Base-by-base conservation (phyloP, 768 basidiomycete species). In the Tylopilus vinaceipallidus region DNA sequence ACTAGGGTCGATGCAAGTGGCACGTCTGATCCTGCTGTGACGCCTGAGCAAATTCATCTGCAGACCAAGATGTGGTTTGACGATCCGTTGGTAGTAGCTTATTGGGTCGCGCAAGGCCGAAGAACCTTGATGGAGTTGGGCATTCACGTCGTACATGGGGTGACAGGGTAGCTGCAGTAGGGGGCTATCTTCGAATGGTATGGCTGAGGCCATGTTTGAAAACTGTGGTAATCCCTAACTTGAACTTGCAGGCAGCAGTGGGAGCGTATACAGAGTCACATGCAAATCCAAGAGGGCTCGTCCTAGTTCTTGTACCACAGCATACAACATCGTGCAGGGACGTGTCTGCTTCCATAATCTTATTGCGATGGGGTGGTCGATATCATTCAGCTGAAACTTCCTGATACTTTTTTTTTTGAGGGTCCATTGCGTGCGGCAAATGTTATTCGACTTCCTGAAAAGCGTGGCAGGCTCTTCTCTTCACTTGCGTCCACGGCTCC, bases 71-170 rank as follows among this genome's bases (percentile, higher is more conserved):
- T 67, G 61, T 88, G 86, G 86, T 87, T 81, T 53, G 74, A 80
- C 39, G 67, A 82, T 27, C 48, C 63, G 6, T 60, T 48, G 16
- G 66, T 72, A 9, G 29, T 81, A 49, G 44, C 50, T 14, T 71
- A 73, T 54, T 88, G 86, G 86, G 79, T 75, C 1, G 55, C 55
- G 32, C 65, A 70, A 12, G 86, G 86, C 5, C 71, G 77, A 19
- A 59, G 56, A 40, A 78, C 80, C n/a, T 61, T 86, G 47, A 60
- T 63, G 4, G 71, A 61, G 51, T 61, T 87, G 29, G 75, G 71
- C 10, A 78, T 88, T 34, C 67, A 71, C 19, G 61, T 73, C 3
- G 62, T 62, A 26, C 72, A 74, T 61, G 84, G 82, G 0, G 61
- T 80, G 13, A 63, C 55, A 6, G 58, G 53, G 34, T 63, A 62